phyloP scores from a whole-genome alignment of 1,284 basidiomycete species.

The Meira miltonrushii region DNA sequence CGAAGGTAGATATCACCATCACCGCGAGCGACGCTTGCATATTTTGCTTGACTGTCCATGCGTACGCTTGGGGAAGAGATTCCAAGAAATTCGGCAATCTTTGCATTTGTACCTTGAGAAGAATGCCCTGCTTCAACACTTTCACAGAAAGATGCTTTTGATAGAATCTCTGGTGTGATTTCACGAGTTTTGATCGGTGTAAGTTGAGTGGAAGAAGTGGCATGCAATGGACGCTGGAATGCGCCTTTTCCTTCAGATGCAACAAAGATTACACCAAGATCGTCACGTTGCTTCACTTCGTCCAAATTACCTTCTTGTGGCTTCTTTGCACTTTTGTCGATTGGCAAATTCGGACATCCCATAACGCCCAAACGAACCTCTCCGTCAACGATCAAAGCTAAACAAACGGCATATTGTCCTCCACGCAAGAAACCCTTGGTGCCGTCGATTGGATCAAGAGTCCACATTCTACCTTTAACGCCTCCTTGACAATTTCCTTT shows the following conservation, averaged over 20 bases:
- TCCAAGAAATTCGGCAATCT: conserved; percentile 66
- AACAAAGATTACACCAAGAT: conserved; percentile 46
- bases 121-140: conserved; percentile 90
- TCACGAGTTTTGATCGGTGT: conserved; percentile 40
- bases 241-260: conserved; percentile 46
- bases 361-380: conserved; percentile 72
- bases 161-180: conserved; percentile 52
- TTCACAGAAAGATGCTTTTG: conserved; percentile 73
- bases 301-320: conserved; percentile 47
- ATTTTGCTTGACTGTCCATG: conserved; percentile 98
- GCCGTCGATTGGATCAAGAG: conserved; percentile 85
- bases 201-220: conserved; percentile 8
- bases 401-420: conserved; percentile 93
- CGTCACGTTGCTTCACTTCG: conserved; percentile 22
- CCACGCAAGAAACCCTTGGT: conserved; percentile 93
- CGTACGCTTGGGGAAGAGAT: conserved; percentile 67
- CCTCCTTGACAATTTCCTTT: conserved; percentile 77
- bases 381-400: conserved; percentile 81
- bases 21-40: conserved; percentile 77
- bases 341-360: conserved; percentile 82
- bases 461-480: conserved; percentile 70
- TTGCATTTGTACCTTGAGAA: conserved; percentile 72
- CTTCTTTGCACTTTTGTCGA: conserved; percentile 54
- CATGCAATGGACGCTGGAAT: conserved; percentile 33
- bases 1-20: conserved; percentile 85